phyloP scores from a whole-genome alignment of 2,329 filamentous ascomycete genomes.

The Fusarium poae region DNA sequence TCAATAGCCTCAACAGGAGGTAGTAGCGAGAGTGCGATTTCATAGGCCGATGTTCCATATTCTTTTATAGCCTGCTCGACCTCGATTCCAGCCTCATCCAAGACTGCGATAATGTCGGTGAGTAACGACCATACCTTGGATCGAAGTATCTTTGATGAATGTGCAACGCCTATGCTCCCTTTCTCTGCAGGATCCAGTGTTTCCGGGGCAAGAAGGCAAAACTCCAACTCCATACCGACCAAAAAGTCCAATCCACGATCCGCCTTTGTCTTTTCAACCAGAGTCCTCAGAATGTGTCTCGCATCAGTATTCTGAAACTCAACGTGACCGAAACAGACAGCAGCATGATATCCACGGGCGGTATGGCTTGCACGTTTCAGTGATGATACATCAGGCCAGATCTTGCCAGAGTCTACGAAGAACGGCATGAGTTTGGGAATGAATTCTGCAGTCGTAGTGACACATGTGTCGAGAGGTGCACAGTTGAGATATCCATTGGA shows the following conservation, averaged over 20 bases:
- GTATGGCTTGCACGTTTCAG: not conserved
- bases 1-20: constrained; percentile 11
- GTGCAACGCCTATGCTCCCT: not conserved
- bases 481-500: not conserved
- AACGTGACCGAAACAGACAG: constrained; percentile 1
- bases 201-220: constrained; percentile 6
- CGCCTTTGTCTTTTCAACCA: not conserved
- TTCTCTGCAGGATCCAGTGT: not conserved
- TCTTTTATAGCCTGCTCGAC: constrained; percentile 19
- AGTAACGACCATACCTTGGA: constrained; percentile 11
- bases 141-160: not conserved
- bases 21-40: constrained; percentile 9
- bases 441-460: constrained; percentile 8
- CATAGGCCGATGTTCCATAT: constrained; percentile 13
- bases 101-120: not conserved
- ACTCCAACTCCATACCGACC: constrained; percentile 21
- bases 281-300: not conserved
- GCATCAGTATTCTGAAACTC: constrained; percentile 17
- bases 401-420: constrained; percentile 1
- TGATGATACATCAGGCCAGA: not conserved
- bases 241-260: not conserved
- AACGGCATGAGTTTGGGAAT: not conserved
- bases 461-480: constrained; percentile 12
- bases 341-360: not conserved
- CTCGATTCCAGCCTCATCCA: not conserved